Percentiles rank a stretch among this genome's conserved stretches.
Conservation (phyloP, 1,139 yeast species). For the Candida sp. region DNA sequence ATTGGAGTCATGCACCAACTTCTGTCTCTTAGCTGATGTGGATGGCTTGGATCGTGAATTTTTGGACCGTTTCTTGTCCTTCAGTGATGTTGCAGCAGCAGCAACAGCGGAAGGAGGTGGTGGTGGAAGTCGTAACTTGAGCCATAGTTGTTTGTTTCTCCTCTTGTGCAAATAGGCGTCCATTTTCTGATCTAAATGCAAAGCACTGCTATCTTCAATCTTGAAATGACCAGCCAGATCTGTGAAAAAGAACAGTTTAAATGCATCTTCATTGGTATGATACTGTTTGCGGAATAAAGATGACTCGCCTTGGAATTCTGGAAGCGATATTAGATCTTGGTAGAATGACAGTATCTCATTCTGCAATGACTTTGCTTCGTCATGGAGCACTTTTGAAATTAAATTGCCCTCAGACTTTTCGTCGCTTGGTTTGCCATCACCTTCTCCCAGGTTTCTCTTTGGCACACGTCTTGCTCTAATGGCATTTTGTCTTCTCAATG, state of each 20-base stretch:
- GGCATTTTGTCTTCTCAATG: conserved; percentile 25
- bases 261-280: conserved; percentile 3
- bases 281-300: conserved; percentile 11
- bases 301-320: conserved; percentile 5
- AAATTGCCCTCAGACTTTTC: conserved; percentile 2
- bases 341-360: conserved; percentile 13
- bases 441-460: conserved; percentile 3
- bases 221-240: conserved; percentile 1
- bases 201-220: conserved; percentile 1
- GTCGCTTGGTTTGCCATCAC: background rate
- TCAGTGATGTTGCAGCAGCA: background rate
- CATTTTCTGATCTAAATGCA: conserved; percentile 24
- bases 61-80: conserved; percentile 5
- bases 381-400: conserved; percentile 5
- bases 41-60: background rate
- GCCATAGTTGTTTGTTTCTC: conserved; percentile 20
- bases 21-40: conserved; percentile 11
- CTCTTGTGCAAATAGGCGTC: conserved; percentile 24
- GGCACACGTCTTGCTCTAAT: conserved; percentile 15
- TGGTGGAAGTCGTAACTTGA: background rate
- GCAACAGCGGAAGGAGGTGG: conserved; percentile 8
- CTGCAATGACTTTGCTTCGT: conserved; percentile 16
- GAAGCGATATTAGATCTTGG: background rate
- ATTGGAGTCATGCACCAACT: conserved; percentile 2
- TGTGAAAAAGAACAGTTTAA: conserved; percentile 7